Percentiles rank a stretch among this genome's conserved stretches.
Conservation (phyloP, 1,139 yeast species). For the Yarrowia galli region DNA sequence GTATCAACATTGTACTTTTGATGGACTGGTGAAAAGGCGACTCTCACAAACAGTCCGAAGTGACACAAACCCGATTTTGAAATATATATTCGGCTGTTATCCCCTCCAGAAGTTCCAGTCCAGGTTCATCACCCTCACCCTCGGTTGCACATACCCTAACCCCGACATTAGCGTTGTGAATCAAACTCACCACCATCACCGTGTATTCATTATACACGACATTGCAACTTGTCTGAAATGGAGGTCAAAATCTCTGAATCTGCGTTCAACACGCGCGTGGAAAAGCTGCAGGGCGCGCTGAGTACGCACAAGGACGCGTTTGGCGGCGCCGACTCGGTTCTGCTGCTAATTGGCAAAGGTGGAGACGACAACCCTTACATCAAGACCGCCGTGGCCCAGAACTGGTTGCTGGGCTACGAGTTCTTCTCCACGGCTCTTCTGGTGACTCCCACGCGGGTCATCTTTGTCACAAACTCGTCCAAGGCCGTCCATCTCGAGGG, state of each 20-base stretch:
- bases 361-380: slow-evolving; percentile 91
- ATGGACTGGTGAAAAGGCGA: no score
- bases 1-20: no score
- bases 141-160: neutral
- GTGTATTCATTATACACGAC: slow-evolving; percentile 6
- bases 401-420: slow-evolving; percentile 94
- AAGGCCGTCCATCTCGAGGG: slow-evolving; percentile 80
- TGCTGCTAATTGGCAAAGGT: slow-evolving; percentile 80
- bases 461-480: slow-evolving; percentile 82
- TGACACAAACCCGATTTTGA: neutral
- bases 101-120: neutral
- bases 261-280: slow-evolving; percentile 56
- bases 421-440: slow-evolving; percentile 87
- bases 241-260: slow-evolving; percentile 54
- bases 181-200: slow-evolving; percentile 27
- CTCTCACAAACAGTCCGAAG: no score
- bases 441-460: slow-evolving; percentile 65
- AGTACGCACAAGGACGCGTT: slow-evolving; percentile 51
- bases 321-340: slow-evolving; percentile 61
- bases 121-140: neutral
- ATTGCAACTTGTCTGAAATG: slow-evolving; percentile 25
- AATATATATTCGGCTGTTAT: no score
- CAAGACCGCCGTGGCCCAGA: slow-evolving; percentile 85
- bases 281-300: slow-evolving; percentile 54
- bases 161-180: slow-evolving; percentile 8